phyloP scores from a whole-genome alignment of 805 yeast species.

The Wickerhamiella shivajii region DNA sequence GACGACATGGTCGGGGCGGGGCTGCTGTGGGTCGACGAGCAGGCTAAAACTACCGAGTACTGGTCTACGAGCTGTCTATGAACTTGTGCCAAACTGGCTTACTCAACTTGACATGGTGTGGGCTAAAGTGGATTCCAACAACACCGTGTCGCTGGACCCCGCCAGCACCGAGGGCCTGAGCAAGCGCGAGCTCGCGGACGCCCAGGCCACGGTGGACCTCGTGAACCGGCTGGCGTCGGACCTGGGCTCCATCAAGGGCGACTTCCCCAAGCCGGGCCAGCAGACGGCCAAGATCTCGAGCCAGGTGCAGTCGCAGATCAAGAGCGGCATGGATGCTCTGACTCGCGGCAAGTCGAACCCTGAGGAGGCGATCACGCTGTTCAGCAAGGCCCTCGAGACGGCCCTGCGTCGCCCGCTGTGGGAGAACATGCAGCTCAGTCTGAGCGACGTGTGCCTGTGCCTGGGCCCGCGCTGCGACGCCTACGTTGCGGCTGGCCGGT shows the following conservation, averaged over 20 bases:
- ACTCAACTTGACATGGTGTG: neutral
- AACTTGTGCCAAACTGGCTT: too few relatives aligned
- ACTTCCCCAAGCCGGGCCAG: constrained; percentile 26
- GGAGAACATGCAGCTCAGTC: constrained; percentile 24
- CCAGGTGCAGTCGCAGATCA: constrained; percentile 24
- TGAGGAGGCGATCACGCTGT: constrained; percentile 25
- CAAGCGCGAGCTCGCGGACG: constrained; percentile 13
- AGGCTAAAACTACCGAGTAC: constrained; percentile 23
- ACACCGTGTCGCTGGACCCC: neutral
- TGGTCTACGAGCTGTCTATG: constrained; percentile 23
- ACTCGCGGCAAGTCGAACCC: constrained; percentile 15
- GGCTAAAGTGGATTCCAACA: constrained; percentile 3
- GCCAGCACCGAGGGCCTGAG: constrained; percentile 1
- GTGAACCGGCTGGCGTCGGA: constrained; percentile 23
- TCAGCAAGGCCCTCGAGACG: constrained; percentile 27
- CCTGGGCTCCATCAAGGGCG: constrained; percentile 20
- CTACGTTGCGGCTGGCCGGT: constrained; percentile 22
- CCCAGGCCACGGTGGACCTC: constrained; percentile 16
- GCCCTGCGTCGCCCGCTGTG: constrained; percentile 28
- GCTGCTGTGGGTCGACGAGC: constrained; percentile 66
- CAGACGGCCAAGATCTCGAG: constrained; percentile 18
- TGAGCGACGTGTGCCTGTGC: constrained; percentile 24
- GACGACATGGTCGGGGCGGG: constrained; percentile 75
- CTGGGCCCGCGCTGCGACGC: constrained; percentile 28
- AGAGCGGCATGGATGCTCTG: constrained; percentile 22